Conservation (phyloP, 2,329 filamentous ascomycete species). For the Balansia obtecta region DNA sequence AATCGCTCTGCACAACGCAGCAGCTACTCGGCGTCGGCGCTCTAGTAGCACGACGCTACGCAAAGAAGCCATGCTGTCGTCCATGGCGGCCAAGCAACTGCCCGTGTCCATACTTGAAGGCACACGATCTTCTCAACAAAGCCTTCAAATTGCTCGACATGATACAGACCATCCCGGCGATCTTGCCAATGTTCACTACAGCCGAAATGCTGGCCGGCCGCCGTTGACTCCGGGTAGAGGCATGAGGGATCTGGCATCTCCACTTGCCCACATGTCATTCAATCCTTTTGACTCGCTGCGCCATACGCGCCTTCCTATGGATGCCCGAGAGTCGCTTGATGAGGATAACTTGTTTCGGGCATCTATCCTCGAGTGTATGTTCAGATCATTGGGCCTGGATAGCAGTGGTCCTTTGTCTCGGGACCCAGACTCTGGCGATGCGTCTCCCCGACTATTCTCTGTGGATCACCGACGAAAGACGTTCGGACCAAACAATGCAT, state of each 20-base stretch:
- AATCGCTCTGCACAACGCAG: conserved; percentile 82
- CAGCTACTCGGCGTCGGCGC: conserved; percentile 50
- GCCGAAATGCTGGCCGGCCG: conserved; percentile 43
- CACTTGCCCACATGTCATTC: conserved; percentile 37
- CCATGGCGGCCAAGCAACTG: conserved; percentile 36
- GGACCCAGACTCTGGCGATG: conserved; percentile 65
- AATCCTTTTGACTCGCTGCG: conserved; percentile 44
- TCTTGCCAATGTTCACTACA: conserved; percentile 63
- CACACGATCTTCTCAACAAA: conserved; percentile 22
- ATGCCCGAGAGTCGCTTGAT: conserved; percentile 70
- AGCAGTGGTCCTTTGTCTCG: conserved; percentile 51
- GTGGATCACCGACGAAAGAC: conserved; percentile 67
- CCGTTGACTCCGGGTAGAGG: conserved; percentile 10
- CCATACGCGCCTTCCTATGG: conserved; percentile 37
- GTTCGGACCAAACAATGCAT: conserved; percentile 61
- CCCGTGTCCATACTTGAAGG: conserved; percentile 30
- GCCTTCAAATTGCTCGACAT: conserved; percentile 29
- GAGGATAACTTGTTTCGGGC: conserved; percentile 83
- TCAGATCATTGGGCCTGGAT: conserved; percentile 80
- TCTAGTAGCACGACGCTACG: conserved; percentile 64
- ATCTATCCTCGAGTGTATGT: conserved; percentile 88
- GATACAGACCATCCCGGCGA: conserved; percentile 58
- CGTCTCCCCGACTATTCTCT: conserved; percentile 72
- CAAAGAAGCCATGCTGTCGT: conserved; percentile 67
- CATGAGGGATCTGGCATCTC: conserved; percentile 26